phyloP scores from a whole-genome alignment of 371 early-diverging fungal genomes.

The Lichtheimia corymbifera region DNA sequence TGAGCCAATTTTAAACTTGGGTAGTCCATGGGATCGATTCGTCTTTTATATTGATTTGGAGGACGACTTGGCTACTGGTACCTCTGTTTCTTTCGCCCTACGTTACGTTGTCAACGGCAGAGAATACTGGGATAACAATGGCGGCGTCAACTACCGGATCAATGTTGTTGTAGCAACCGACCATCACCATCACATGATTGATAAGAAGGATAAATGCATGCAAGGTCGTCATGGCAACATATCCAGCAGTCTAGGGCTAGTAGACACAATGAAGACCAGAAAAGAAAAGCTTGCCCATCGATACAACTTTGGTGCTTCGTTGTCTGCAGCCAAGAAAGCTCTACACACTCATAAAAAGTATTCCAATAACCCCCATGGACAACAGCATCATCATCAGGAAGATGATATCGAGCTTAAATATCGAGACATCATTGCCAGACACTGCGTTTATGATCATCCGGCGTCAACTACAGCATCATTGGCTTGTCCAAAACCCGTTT shows the following conservation, averaged over 20 bases:
- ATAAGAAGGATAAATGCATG: neutral
- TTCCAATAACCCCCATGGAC: neutral
- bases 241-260: neutral
- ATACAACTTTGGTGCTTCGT: slow-evolving; percentile 43
- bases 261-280: neutral
- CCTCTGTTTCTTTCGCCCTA: slow-evolving; percentile 27
- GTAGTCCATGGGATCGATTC: slow-evolving; percentile 40
- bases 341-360: neutral
- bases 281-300: slow-evolving; percentile 27
- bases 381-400: neutral
- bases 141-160: slow-evolving; percentile 67
- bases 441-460: slow-evolving; percentile 50
- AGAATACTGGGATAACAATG: slow-evolving; percentile 84
- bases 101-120: slow-evolving; percentile 57
- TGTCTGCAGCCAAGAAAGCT: slow-evolving; percentile 28
- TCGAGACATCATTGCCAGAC: slow-evolving; percentile 55
- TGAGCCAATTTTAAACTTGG: slow-evolving; percentile 33
- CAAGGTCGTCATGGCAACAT: no score
- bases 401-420: slow-evolving; percentile 22
- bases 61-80: neutral
- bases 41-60: slow-evolving; percentile 18
- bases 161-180: slow-evolving; percentile 7
- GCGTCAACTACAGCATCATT: slow-evolving; percentile 1
- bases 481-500: slow-evolving; percentile 10
- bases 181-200: neutral